Conservation (phyloP, 345 rosid species). For the Moricandia arvensis region DNA sequence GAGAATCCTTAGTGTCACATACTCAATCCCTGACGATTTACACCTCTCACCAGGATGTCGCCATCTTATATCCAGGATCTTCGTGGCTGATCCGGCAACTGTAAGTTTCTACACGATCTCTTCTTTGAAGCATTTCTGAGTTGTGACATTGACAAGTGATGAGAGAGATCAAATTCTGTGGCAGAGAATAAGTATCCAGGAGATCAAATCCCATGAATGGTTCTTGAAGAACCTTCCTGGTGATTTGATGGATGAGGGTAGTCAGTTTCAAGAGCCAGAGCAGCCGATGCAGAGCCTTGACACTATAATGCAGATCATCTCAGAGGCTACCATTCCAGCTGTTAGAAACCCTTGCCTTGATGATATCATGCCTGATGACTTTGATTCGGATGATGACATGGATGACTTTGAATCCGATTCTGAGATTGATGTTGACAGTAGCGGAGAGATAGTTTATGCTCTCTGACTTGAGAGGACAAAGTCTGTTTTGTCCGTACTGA, state of each 20-base stretch:
- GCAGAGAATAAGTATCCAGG: conserved; percentile 89
- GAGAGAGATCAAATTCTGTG: background rate
- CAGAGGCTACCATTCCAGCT: conserved; percentile 86
- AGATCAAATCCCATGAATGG: conserved; percentile 73
- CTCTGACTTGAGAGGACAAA: conserved; percentile 26
- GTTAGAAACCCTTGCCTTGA: conserved; percentile 43
- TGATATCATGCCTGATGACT: conserved; percentile 45
- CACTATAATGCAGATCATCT: conserved; percentile 86
- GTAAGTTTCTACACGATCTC: conserved; percentile 28
- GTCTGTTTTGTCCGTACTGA: conserved; percentile 10
- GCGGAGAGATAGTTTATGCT: conserved; percentile 86
- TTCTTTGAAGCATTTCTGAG: background rate
- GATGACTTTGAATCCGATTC: conserved; percentile 76
- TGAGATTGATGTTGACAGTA: conserved; percentile 87
- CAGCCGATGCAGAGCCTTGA: conserved; percentile 83
- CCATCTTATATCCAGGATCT: conserved; percentile 35
- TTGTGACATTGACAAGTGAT: conserved; percentile 58
- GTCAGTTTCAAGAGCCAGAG: conserved; percentile 73
- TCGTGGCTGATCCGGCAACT: conserved; percentile 36
- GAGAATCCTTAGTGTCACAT: conserved; percentile 40
- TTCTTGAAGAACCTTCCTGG: conserved; percentile 87
- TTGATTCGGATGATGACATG: conserved; percentile 56
- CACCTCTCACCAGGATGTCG: conserved; percentile 36
- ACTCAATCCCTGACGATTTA: conserved; percentile 37
- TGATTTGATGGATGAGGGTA: conserved; percentile 68